Conservation (phyloP, 1,284 basidiomycete species). For the Leccinum griseonigrum region DNA sequence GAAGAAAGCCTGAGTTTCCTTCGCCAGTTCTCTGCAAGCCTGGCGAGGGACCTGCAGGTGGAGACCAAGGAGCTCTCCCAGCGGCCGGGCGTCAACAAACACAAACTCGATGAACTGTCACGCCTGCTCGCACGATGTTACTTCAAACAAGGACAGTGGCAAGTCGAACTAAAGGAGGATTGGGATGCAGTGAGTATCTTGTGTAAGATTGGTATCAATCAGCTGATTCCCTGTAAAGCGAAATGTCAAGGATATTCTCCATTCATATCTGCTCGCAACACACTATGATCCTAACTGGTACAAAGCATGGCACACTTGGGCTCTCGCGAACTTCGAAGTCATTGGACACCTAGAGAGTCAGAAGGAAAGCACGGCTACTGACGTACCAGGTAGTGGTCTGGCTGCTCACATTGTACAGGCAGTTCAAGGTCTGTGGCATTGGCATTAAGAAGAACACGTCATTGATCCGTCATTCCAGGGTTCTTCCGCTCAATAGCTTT, state of each 20-base stretch:
- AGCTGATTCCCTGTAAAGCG: slow-evolving; percentile 43
- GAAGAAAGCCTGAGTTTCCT: slow-evolving; percentile 86
- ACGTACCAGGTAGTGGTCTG: slow-evolving; percentile 70
- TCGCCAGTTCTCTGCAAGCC: slow-evolving; percentile 78
- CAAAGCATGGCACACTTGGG: slow-evolving; percentile 99
- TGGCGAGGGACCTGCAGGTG: slow-evolving; percentile 73
- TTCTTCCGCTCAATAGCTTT: slow-evolving; percentile 96
- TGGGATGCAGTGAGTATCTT: slow-evolving; percentile 68
- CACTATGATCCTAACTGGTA: slow-evolving; percentile 95
- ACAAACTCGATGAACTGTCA: slow-evolving; percentile 75
- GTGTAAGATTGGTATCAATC: slow-evolving; percentile 5
- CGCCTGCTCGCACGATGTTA: slow-evolving; percentile 94
- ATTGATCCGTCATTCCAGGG: slow-evolving; percentile 43
- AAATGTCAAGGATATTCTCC: slow-evolving; percentile 79
- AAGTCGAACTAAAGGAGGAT: slow-evolving; percentile 73
- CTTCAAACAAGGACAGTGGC: slow-evolving; percentile 98
- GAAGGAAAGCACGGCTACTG: slow-evolving; percentile 56
- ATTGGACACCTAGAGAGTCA: slow-evolving; percentile 80
- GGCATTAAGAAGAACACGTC: not conserved
- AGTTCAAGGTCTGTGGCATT: slow-evolving; percentile 68
- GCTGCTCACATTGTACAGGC: slow-evolving; percentile 91
- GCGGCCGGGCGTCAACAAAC: slow-evolving; percentile 52
- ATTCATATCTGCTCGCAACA: slow-evolving; percentile 86
- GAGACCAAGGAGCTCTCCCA: slow-evolving; percentile 48
- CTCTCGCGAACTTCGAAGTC: slow-evolving; percentile 94